Evolutionary conservation across 2,329 filamentous ascomycete genomes (phyloP), one percentile per base, ranked within the genome.

Genomic region (Diaporthe vexans): DNA sequence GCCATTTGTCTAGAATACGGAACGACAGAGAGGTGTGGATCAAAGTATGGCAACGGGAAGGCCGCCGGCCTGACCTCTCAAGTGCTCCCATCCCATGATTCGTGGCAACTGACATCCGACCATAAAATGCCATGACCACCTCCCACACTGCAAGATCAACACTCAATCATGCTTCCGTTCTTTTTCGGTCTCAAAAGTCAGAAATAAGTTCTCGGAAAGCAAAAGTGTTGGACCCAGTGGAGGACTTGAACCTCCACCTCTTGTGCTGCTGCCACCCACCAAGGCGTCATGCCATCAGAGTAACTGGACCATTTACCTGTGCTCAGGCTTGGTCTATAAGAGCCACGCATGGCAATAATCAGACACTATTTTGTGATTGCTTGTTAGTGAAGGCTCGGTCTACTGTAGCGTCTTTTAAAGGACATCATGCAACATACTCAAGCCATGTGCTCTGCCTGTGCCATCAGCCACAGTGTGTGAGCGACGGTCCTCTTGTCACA

Each of bases 221-320:
- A n/a, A n/a, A 48, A 71, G n/a, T 9, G 29, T 57, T 21, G 37
- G 37, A 26, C 37, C 37, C 52, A 58, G 52, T 35, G 68, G 6
- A 51, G 54, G 54, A 48, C 10, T 37, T 35, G 67, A 48, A 35
- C 46, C 67, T 19, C 52, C 37, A 46, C 57, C 67, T 24, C 37
- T 35, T 24, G 52, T 70, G 52, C 48, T 69, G 51, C 65, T 1
- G 65, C 51, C 33, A 56, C 29, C 51, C 52, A 70, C 52, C 52
- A 56, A 46, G 67, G 37, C 24, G 24, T 24, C 67, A 19, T 57
- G 43, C 35, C 67, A 26, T 70, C 58, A 57, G 67, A 70, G n/a
- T 40, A 40, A 46, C 37, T 46, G 65, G 65, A 57, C 35, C 11
- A 15, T 8, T 57, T 21, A 15, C 9, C 7, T 3, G 4, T 54